Conservation (phyloP, 768 basidiomycete genomes). For the Collybia mongolica region DNA sequence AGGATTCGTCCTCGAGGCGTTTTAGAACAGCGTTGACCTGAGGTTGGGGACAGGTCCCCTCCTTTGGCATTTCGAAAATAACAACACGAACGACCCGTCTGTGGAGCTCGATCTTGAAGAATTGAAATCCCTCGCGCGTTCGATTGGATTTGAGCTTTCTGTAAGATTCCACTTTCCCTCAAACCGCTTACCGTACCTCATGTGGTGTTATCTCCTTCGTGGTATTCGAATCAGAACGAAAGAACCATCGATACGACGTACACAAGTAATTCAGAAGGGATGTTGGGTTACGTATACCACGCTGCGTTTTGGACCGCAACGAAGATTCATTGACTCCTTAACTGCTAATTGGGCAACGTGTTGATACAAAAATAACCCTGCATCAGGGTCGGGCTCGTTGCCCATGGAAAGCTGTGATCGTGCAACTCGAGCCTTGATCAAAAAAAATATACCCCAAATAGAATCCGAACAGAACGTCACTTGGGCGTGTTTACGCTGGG, state of each 20-base stretch:
- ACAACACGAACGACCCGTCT: constrained; percentile 72
- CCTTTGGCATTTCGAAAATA: constrained; percentile 98
- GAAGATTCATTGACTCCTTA: constrained; percentile 19
- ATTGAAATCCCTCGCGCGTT: constrained; percentile 68
- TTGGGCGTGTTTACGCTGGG: too few species aligned
- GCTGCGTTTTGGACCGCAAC: constrained; percentile 83
- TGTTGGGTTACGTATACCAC: constrained; percentile 86
- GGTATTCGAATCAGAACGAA: constrained; percentile 61
- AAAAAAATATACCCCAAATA: too few species aligned
- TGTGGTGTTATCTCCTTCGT: background rate
- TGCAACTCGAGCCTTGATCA: too few species aligned
- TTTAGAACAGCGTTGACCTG: background rate
- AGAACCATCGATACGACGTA: constrained; percentile 80
- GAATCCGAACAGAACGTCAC: too few species aligned
- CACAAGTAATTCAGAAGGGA: constrained; percentile 74
- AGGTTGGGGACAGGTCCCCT: constrained; percentile 61
- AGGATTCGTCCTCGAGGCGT: background rate
- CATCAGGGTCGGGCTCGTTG: too few species aligned
- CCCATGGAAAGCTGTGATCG: too few species aligned
- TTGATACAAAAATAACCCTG: too few species aligned
- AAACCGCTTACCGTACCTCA: background rate
- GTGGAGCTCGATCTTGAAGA: constrained; percentile 91
- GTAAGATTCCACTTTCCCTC: constrained; percentile 40
- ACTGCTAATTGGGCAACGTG: background rate
- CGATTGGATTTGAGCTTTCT: constrained; percentile 79